A percentile compares a stretch with the other conserved stretches of the same genome.
Conservation (phyloP, 495 filamentous ascomycete genomes). For the Podospora australis region DNA sequence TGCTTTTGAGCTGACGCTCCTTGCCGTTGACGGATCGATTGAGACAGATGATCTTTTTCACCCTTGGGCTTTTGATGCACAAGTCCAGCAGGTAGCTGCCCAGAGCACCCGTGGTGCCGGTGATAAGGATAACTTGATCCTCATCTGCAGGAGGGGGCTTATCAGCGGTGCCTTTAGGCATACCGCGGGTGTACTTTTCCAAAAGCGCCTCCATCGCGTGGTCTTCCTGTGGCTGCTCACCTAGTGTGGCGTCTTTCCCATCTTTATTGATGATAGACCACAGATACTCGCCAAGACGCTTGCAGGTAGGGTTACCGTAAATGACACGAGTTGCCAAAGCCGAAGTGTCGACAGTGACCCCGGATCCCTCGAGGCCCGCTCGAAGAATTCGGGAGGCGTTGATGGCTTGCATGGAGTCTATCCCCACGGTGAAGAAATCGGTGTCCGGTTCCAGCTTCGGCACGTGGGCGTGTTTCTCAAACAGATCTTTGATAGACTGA, state of each 20-base stretch:
- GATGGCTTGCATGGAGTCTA: conserved; percentile 51
- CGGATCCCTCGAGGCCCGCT: conserved; percentile 25
- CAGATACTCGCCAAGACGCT: conserved; percentile 29
- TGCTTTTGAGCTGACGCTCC: conserved; percentile 25
- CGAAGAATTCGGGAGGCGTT: conserved; percentile 32
- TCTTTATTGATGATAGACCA: conserved; percentile 15
- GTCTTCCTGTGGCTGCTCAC: conserved; percentile 17
- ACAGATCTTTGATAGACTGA: conserved; percentile 30
- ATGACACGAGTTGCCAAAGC: conserved; percentile 31
- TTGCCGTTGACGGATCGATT: conserved; percentile 43
- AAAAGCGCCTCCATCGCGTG: conserved; percentile 29
- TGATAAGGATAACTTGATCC: conserved; percentile 46
- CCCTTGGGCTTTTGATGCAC: conserved; percentile 28
- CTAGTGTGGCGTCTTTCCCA: conserved; percentile 9
- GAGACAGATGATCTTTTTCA: conserved; percentile 49
- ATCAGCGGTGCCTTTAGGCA: conserved; percentile 20
- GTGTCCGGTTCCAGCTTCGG: conserved; percentile 29
- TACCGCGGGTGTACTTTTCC: conserved; percentile 33
- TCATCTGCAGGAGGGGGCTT: conserved; percentile 30
- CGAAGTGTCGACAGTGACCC: conserved; percentile 21
- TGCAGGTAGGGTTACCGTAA: conserved; percentile 34
- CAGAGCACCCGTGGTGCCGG: conserved; percentile 53
- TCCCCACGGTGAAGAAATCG: conserved; percentile 38
- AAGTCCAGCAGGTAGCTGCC: conserved; percentile 51
- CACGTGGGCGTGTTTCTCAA: conserved; percentile 22